A percentile compares a stretch with the other conserved stretches of the same genome.
phyloP scores from a whole-genome alignment of 208 protist species.

The Acanthamoeba divionensis region DNA sequence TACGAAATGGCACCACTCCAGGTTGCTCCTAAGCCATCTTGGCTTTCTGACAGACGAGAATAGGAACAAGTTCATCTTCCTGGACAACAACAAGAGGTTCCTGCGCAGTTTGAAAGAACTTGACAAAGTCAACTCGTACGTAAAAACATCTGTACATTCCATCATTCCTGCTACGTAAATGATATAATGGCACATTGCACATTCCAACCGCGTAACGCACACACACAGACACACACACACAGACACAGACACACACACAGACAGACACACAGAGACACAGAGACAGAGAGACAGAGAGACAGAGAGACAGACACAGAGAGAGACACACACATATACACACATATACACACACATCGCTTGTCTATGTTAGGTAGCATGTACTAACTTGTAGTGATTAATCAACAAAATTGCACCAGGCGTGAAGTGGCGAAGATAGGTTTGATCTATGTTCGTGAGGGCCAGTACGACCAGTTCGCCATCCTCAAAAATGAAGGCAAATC shows the following conservation, averaged over 20 bases:
- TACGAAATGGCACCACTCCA: slow-evolving; percentile 36
- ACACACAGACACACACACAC: background rate
- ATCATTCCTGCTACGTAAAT: too few relatives aligned
- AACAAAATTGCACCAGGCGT: slow-evolving; percentile 51
- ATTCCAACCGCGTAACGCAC: too few relatives aligned
- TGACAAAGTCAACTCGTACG: slow-evolving; percentile 65
- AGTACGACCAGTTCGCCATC: slow-evolving; percentile 76
- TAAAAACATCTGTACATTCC: background rate
- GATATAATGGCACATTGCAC: too few relatives aligned
- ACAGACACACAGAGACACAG: too few relatives aligned
- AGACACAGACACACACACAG: too few relatives aligned
- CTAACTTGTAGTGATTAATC: background rate
- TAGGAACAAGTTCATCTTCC: slow-evolving; percentile 59
- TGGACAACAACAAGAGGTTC: slow-evolving; percentile 68
- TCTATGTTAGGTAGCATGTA: background rate
- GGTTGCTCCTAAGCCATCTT: slow-evolving; percentile 56
- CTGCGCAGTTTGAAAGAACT: slow-evolving; percentile 62
- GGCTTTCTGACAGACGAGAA: slow-evolving; percentile 72
- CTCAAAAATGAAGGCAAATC: slow-evolving; percentile 71
- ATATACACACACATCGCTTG: background rate
- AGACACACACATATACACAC: too few relatives aligned
- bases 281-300: too few relatives aligned
- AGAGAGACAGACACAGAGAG: too few relatives aligned
- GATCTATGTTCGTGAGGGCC: slow-evolving; percentile 79
- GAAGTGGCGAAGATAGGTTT: slow-evolving; percentile 82